Evolutionary conservation across 2,329 filamentous ascomycete species (phyloP).

Genomic region (Graphium sp.): DNA sequence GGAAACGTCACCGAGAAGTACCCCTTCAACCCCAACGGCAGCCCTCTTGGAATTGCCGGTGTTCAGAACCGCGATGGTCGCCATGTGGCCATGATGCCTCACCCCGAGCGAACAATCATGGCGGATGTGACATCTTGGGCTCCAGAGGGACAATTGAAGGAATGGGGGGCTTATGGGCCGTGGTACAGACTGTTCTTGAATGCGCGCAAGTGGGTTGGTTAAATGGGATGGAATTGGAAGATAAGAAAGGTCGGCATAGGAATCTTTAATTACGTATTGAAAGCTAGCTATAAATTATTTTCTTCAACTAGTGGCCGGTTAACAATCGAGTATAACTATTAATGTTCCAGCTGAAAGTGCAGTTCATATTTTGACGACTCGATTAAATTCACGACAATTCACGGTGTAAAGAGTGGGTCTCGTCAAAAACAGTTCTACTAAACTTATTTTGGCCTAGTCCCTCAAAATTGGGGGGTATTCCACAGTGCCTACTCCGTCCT

Average conservation of each 20-base stretch:
- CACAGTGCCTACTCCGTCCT: too few relatives aligned
- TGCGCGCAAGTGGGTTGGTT: conserved; percentile 74
- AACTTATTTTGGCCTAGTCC: too few relatives aligned
- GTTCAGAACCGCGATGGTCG: conserved; percentile 63
- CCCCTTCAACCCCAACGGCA: conserved; percentile 77
- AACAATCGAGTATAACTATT: too few relatives aligned
- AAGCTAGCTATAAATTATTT: too few relatives aligned
- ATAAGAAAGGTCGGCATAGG: background rate
- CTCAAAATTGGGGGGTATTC: too few relatives aligned
- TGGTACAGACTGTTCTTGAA: conserved; percentile 81
- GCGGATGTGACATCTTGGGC: conserved; percentile 63
- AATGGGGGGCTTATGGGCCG: conserved; percentile 70
- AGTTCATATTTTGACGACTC: too few relatives aligned
- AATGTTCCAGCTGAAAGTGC: too few relatives aligned
- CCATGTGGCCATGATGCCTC: conserved; percentile 82
- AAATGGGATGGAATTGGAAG: conserved; percentile 6
- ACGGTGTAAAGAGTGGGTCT: too few relatives aligned
- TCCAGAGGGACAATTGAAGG: conserved; percentile 35
- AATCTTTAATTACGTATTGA: too few relatives aligned
- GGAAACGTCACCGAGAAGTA: conserved; percentile 51
- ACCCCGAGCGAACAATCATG: conserved; percentile 80
- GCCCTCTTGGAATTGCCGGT: conserved; percentile 64
- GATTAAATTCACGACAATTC: too few relatives aligned
- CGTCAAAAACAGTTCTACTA: too few relatives aligned
- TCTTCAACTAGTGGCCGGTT: too few relatives aligned